Conservation (phyloP, 1,284 basidiomycete species). For the Fomes fomentarius region DNA sequence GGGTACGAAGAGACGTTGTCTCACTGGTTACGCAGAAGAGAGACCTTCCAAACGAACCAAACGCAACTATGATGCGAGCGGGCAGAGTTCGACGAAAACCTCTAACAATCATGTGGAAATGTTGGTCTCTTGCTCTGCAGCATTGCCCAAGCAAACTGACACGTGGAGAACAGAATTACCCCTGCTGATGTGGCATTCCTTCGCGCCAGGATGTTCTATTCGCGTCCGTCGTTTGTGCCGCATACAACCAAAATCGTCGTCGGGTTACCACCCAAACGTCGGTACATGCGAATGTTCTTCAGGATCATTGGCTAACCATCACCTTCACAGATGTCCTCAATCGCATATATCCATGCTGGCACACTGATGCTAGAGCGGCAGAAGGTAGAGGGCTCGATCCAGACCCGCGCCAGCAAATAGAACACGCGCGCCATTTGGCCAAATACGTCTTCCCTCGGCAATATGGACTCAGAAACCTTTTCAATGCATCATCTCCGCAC, state of each 20-base stretch:
- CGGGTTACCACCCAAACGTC: conserved; percentile 74
- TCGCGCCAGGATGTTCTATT: conserved; percentile 70
- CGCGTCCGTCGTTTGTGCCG: conserved; percentile 54
- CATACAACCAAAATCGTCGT: conserved; percentile 50
- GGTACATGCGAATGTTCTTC: conserved; percentile 23
- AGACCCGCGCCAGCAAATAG: conserved; percentile 46
- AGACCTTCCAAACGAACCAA: conserved; percentile 20
- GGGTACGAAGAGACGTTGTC: conserved; percentile 18
- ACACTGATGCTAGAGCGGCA: conserved; percentile 28
- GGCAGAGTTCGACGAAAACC: neutral
- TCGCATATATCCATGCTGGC: conserved; percentile 48
- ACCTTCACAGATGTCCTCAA: conserved; percentile 63
- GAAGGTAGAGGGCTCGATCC: conserved; percentile 39
- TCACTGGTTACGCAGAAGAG: conserved; percentile 13
- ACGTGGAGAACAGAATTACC: conserved; percentile 40
- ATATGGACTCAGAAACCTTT: conserved; percentile 69
- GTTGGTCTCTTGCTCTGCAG: no score
- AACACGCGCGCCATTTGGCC: conserved; percentile 62
- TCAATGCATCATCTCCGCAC: conserved; percentile 28
- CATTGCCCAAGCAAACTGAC: no score
- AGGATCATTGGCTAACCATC: neutral
- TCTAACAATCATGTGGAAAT: no score
- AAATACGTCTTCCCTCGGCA: conserved; percentile 88
- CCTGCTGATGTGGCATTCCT: conserved; percentile 59
- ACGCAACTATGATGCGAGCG: neutral